These are phyloP conservation scores for Fraxinus floribunda DNA, from an alignment of 305 asterid species.

Conservation along the genomic window DNA sequence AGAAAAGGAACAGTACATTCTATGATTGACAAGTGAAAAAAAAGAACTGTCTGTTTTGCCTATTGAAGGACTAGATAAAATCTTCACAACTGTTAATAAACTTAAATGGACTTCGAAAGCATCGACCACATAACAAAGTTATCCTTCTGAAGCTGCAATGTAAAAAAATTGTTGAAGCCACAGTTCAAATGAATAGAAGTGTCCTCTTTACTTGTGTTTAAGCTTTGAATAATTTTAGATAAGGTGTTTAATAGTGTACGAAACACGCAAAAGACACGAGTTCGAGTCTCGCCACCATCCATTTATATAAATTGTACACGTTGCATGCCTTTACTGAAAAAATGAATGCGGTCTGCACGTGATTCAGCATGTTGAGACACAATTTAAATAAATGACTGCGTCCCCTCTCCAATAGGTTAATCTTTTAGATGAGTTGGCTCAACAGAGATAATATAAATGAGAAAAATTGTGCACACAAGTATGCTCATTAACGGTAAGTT, in stretches of 20 bases:
- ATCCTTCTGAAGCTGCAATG: neutral
- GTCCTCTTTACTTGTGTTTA: neutral
- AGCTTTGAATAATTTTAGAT: neutral
- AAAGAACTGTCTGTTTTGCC: neutral
- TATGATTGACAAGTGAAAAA: neutral
- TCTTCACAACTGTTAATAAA: neutral
- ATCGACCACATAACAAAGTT: neutral
- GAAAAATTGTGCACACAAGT: neutral
- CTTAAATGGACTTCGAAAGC: neutral
- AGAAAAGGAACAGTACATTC: neutral
- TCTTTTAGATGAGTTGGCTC: neutral
- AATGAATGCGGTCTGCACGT: neutral
- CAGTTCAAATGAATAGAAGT: neutral
- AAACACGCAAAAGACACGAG: neutral
- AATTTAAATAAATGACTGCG: neutral
- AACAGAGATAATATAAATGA: neutral
- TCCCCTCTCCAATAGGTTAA: neutral
- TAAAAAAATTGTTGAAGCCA: slow-evolving; percentile 5
- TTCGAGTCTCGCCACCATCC: neutral
- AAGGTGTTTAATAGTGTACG: neutral
- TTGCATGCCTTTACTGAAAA: neutral
- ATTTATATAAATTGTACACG: neutral
- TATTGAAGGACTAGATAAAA: neutral
- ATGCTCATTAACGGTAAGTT: slow-evolving; percentile 1
- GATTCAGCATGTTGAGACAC: neutral